Evolutionary conservation across 306 rosid species (phyloP), one percentile per base, ranked within the genome.

Genomic region (Corylus heterophylla): DNA sequence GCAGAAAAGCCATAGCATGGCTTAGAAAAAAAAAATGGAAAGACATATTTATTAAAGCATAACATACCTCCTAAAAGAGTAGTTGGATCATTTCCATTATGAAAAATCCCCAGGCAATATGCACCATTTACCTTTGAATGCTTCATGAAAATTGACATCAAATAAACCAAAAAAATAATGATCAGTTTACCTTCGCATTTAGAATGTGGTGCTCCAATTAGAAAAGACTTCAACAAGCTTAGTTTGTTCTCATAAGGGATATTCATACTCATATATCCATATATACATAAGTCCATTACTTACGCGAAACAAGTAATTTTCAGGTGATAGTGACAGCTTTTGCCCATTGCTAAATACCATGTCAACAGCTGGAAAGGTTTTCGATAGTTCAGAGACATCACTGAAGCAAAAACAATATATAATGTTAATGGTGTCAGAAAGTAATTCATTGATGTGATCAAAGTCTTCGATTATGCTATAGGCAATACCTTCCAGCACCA

Each of bases 21-120:
- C 56, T 67, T 67, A 79, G 50, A 58, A 10, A 29, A 18, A 14
- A 58, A 63, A 66, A 37, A 79, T 70, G 69, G 2, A 56, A 72
- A 48, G 7, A 22, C 7, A 18, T 39, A 31, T 14, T 52, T 39
- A 18, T 22, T 12, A 48, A 71, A 78, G 80, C 52, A 75, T 67
- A 78, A 55, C 70, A 75, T 88, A 96, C 99, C 99, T 88, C 99
- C 99, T 78, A 96, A 83, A 76, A 96, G 99, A 79, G 99, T 96
- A 54, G 97, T 91, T 79, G 88, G 92, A 89, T 96, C 99, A 72
- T 89, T 89, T 81, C 86, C 92, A 82, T 93, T 96, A 79, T 87
- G 87, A 68, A 96, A 96, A 87, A 93, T 63, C 63, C 99, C 99
- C 47, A 96, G 87, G 87, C 99, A 96, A 78, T 93, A 96, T 72